Base-by-base conservation (phyloP, 805 yeast species). In the Candida ponderosae region DNA sequence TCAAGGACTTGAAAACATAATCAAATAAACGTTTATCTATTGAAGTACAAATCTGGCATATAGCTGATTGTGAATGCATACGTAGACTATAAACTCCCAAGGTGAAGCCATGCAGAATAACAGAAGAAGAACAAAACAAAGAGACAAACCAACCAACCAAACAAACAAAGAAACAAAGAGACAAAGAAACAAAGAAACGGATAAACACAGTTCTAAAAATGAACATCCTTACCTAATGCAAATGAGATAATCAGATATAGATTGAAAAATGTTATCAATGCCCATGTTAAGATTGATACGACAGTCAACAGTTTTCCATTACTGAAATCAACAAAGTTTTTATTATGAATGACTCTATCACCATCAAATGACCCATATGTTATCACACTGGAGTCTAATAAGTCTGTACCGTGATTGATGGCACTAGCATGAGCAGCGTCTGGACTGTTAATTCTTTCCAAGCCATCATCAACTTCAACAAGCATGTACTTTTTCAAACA, bases 231-330 rank as follows among this genome's bases (percentile, higher is more conserved):
- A 16, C 79, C 80, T 35, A 65, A 38, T 7, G 65, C 41, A 58
- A 68, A 71, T 21, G 77, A 62, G 26, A 59, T 52, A 14, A 87
- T 74, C 49, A 87, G 65, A 62, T 81, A 86, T 40, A 80, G 62
- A 51, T 87, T 87, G 50, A 87, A 69, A 19, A 76, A 64, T 7
- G 88, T 74, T 18, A 87, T 83, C 18, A 78, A 67, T 1, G 72
- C 72, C 87, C 95, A 87, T 13, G 82, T 72, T 19, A 70, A 40
- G 11, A 78, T 52, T 3, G 93, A 85, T 1, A 65, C 33, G 31
- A 67, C 54, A 4, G 82, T 64, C 32, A 82, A 68, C 27, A 65
- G 36, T 10, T 65, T 65, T 15, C 85, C 74, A 54, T 83, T 84
- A 50, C 89, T 81, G 71, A 81, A 77, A 59, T 85, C 94, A 34